Base-by-base conservation (phyloP, 2,329 filamentous ascomycete genomes). In the Coniochaeta sp. region DNA sequence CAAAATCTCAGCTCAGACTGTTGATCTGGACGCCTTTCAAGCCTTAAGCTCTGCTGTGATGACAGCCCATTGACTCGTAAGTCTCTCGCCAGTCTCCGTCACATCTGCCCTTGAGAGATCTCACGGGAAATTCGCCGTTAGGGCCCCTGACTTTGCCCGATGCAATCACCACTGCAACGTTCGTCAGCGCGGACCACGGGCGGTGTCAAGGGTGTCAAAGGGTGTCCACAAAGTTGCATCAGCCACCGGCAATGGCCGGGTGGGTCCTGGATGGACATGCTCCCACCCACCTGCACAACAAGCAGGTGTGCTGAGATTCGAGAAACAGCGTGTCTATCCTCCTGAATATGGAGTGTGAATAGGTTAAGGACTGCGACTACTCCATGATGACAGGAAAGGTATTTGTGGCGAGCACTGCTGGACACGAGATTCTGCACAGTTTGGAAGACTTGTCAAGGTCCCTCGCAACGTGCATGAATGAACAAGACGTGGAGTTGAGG, bases 111-210 rank as follows among this genome's bases (percentile, higher is more conserved):
- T 55, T 36, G 47, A 30, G 38, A 66, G 68, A 69, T 69, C 67
- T 67, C 62, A 57, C 63, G 60, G 30, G 63, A 59, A 65, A 64
- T 65, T 63, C 61, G 62, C 60, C 61, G 62, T 58, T 42, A 62
- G 9, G 62, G 47, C 58, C 65, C 68, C 68, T 69, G 67, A 67
- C 66, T 68, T 69, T 62, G 40, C 68, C 68, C 65, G 65, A 70
- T 68, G 63, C 65, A 65, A 68, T 68, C 65, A 64, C 61, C 63
- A 65, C 63, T 70, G 68, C 60, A 68, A 69, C 67, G 66, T 67
- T 64, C 60, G 62, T 62, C 63, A 63, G 40, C 58, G 54, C 54
- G 34, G 34, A 36, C 24, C 10, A 52, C 54, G 54, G 54, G 54
- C 54, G 28, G 30, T 55, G 26, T 40, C 38, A 40, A 40, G 38